Percentiles rank a stretch among this genome's conserved stretches.
These are phyloP conservation scores for Ceratobasidium theobromae DNA, from an alignment of 1,284 basidiomycete genomes.

Conservation along the genomic window DNA sequence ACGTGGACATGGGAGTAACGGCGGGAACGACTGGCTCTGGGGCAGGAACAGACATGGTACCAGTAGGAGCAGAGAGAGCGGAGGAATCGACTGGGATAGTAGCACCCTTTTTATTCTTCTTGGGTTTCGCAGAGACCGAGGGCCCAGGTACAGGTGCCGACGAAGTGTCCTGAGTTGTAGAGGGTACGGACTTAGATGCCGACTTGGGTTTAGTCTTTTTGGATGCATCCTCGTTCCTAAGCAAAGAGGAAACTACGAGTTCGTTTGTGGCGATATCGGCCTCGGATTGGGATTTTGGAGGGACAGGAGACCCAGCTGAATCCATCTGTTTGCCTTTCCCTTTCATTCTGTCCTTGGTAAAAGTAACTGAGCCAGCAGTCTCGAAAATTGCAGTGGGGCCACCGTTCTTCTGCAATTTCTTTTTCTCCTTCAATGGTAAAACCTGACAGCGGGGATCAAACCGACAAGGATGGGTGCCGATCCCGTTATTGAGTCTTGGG, in stretches of 20 bases:
- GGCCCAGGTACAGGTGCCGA: background rate
- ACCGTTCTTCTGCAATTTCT: background rate
- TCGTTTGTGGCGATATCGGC: background rate
- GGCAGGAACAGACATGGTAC: background rate
- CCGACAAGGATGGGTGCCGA: no score
- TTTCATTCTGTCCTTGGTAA: background rate
- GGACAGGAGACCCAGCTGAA: background rate
- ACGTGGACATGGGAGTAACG: background rate
- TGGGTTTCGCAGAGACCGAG: constrained; percentile 5
- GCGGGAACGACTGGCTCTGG: background rate
- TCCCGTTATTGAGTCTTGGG: no score
- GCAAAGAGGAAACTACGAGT: no score
- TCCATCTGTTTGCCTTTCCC: background rate
- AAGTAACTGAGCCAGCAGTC: background rate
- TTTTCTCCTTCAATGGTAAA: background rate
- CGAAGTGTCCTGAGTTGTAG: background rate
- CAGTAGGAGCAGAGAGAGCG: background rate
- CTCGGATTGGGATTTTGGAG: background rate
- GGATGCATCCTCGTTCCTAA: no score
- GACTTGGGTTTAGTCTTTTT: constrained; percentile 1
- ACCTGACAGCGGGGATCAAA: background rate
- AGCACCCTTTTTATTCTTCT: constrained; percentile 6
- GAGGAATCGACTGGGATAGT: background rate
- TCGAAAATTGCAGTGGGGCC: background rate
- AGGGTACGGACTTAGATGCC: background rate